Conservation (phyloP, 2,329 filamentous ascomycete genomes). For the Ascochyta fabae region DNA sequence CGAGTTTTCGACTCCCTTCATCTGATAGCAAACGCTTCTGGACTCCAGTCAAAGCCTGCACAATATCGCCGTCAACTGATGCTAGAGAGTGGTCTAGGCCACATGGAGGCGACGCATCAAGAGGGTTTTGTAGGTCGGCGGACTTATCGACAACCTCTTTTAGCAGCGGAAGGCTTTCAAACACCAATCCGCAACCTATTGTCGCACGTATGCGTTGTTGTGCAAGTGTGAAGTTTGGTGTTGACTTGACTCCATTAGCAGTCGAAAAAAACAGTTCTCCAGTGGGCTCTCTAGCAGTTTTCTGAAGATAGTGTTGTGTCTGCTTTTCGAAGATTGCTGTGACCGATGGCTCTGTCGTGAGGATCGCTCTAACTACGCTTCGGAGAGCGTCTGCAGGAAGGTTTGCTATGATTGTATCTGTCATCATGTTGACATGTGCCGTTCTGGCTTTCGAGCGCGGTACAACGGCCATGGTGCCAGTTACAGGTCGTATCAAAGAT, state of each 20-base stretch:
- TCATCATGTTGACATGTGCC: slow-evolving; percentile 58
- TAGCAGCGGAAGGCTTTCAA: not conserved
- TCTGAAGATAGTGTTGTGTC: slow-evolving; percentile 25
- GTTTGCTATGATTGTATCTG: slow-evolving; percentile 55
- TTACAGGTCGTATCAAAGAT: not conserved
- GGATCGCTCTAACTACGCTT: slow-evolving; percentile 44
- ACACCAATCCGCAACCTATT: slow-evolving; percentile 11
- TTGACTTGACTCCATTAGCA: slow-evolving; percentile 17
- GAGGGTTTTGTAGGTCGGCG: not conserved
- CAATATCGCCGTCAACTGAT: slow-evolving; percentile 47
- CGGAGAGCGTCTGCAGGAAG: slow-evolving; percentile 51
- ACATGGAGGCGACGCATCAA: not conserved
- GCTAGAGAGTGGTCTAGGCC: slow-evolving; percentile 23
- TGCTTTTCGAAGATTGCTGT: slow-evolving; percentile 45
- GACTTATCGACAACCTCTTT: not conserved
- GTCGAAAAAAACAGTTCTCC: not conserved
- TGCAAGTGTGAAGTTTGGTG: not conserved
- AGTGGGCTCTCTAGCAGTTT: not conserved
- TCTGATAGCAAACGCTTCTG: slow-evolving; percentile 39
- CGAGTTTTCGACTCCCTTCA: slow-evolving; percentile 1
- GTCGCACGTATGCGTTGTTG: slow-evolving; percentile 14
- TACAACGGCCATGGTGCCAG: not conserved
- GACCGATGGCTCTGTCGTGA: slow-evolving; percentile 36
- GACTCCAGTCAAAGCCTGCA: slow-evolving; percentile 48
- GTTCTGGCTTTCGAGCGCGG: slow-evolving; percentile 26